Base-by-base conservation (phyloP, 2,329 filamentous ascomycete genomes). In the Pseudogymnoascus verrucosus region DNA sequence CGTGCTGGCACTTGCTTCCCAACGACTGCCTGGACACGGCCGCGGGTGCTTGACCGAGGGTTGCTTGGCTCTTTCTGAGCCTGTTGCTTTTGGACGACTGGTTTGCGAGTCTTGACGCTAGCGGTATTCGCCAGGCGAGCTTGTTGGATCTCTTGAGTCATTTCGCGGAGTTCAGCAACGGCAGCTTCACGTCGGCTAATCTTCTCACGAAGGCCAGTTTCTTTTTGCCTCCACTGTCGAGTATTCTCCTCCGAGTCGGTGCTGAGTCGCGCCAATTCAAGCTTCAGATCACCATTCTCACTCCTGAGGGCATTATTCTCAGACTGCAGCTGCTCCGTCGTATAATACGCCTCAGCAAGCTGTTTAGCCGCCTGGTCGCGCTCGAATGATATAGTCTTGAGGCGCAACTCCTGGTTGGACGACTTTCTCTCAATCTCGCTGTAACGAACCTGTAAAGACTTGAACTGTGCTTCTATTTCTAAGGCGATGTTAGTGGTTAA, bases 311-410 rank as follows among this genome's bases (percentile, higher is more conserved):
- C 28, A 42, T 82, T 78, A n/a, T 75, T 76, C 31, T 76, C 62
- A 14, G 74, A 76, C 57, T 77, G 76, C 7, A 80, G 67, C 63
- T 79, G 77, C 65, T 76, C 78, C 63, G 84, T 82, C 36, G 82
- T 84, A 63, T 80, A 78, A 62, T 83, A 86, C 4, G 85, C 85
- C 61, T 85, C 79, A 28, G 83, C 82, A 5, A 87, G 78, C 69
- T 87, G 86, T 61, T 80, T 80, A 60, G 88, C 78, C 39, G 88
- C 82, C 57, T 85, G 84, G 68, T 90, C 87, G 31, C 86, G 82
- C 73, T 90, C 88, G 31, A 83, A 79, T 2, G 80, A 79, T 44
- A 89, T 75, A 3, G 85, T 82, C 66, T 87, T 83, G 64, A 83
- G 85, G 66, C 86, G 82, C 62, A 86, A 85, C 61, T 89, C 84